Conservation (phyloP, 1,284 basidiomycete genomes). For the Pseudozyma hubeiensis region DNA sequence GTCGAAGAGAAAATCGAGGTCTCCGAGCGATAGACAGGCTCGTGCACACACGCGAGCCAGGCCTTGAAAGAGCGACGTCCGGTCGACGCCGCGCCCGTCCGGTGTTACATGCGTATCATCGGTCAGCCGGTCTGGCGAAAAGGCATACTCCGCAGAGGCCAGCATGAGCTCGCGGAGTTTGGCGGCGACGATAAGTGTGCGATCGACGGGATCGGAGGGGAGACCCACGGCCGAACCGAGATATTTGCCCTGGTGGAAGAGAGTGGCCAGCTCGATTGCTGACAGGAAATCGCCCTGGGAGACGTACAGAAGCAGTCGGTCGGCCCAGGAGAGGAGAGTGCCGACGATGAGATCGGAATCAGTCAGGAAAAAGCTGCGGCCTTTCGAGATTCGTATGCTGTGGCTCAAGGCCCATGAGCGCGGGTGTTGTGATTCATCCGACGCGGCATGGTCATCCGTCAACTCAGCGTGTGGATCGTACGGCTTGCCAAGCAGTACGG, state of each 20-base stretch:
- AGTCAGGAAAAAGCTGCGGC: conserved; percentile 85
- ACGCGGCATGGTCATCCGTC: background rate
- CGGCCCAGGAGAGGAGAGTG: conserved; percentile 92
- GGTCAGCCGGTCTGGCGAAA: conserved; percentile 91
- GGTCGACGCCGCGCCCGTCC: conserved; percentile 89
- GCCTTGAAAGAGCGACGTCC: conserved; percentile 87
- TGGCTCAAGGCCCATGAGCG: conserved; percentile 57
- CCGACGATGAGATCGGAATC: conserved; percentile 79
- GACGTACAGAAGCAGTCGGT: conserved; percentile 86
- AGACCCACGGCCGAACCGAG: conserved; percentile 90
- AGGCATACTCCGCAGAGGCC: conserved; percentile 88
- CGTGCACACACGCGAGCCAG: conserved; percentile 84
- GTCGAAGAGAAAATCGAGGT: conserved; percentile 85
- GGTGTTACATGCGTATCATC: conserved; percentile 85
- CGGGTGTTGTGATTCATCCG: background rate
- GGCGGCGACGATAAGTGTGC: conserved; percentile 78
- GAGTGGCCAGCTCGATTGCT: conserved; percentile 86
- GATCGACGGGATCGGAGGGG: conserved; percentile 76
- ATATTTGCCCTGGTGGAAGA: conserved; percentile 84
- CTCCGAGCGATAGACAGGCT: conserved; percentile 82
- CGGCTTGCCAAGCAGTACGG: conserved; percentile 29
- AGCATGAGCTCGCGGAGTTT: conserved; percentile 85
- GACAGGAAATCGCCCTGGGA: conserved; percentile 87
- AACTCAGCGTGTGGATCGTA: conserved; percentile 24
- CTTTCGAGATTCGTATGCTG: conserved; percentile 84